Evolutionary conservation across 208 protist genomes (phyloP), one percentile per base, ranked within the genome.

Genomic region (Wallacemonas sp.): DNA sequence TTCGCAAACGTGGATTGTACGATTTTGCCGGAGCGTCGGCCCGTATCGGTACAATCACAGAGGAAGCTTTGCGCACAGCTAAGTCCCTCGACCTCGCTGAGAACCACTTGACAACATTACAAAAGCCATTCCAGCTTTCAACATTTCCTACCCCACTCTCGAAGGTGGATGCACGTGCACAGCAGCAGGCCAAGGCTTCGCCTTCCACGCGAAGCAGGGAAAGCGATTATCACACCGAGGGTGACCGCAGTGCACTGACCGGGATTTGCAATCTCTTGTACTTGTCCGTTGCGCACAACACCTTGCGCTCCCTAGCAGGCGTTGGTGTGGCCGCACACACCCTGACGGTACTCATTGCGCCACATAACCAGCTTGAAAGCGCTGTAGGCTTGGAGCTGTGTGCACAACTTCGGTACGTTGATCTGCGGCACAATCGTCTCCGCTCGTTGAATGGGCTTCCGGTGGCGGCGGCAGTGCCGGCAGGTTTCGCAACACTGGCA

Each of bases 381-480:
- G 46, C 73, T 15, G 45, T 65, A 4, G 75, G 75, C 2, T 33
- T 81, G 41, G 62, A 81, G 45, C 47, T 30, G 31, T 81, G 75
- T 33, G 34, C 31, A 6, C 61, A 44, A 2, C 64, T 81, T 5
- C 21, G 38, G 5, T 77, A 77, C 55, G 53, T 81, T 8, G 75
- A 81, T 34, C 46, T 81, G 15, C 70, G 70, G 1, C 26, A 81
- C 66, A 77, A 81, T 53, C 6, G 31, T 11, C 68, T 81, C 5
- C 56, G 46, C 19, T 77, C 62, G 17, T 51, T 81, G 36, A 31
- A 12, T 1, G 75, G 75, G 1, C 58, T 81, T 1, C 75, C 75
- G 4, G n/a, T 15, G 28, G 11, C 14, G 33, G 1, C 24, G 46
- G 24, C 9, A 14, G 36, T 41, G 36, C 36, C 36, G 36, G 36